Evolutionary conservation across 2,329 filamentous ascomycete genomes (phyloP), one percentile per base, ranked within the genome.

Genomic region (Plectosphaerella cucumerina): DNA sequence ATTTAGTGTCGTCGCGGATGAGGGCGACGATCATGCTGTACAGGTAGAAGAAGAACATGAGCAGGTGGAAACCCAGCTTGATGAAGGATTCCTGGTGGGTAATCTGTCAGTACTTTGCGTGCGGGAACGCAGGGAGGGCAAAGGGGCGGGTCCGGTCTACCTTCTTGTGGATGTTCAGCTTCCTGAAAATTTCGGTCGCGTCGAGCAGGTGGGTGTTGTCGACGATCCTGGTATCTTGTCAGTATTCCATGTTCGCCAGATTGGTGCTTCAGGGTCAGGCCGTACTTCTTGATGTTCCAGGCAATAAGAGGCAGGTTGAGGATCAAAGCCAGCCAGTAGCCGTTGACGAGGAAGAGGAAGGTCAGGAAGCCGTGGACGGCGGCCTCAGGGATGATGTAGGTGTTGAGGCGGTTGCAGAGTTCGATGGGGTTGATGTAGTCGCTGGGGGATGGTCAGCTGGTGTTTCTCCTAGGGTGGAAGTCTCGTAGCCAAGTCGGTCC

Each of bases 11-110:
- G 72, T 97, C 94, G 66, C 88, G 86, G 78, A 99, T 99, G 57
- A 99, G 82, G 59, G 94, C 93, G 58, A 97, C 93, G 62, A 94
- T 94, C 89, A 94, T 95, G 86, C 89, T 95, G 83, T 96, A 96
- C 51, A 99, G 87, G 77, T 99, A 99, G 84, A 97, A 99, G 85
- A 99, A 99, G 84, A 99, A 99, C 91, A 99, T 97, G 75, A 99
- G 72, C 54, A 99, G 80, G 73, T 99, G 94, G 81, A 99, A 99
- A 51, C 93, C 94, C 42, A 99, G 89, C 78, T 99, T 99, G 77
- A 94, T 86, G 72, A 99, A 99, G 1, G 94, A 97, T 84, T 99
- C 94, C 92, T 96, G 51, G 65, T 50, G n/a, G 57, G 54, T 6
- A 15, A 22, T 9, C n/a, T 12, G 37, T 39, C n/a, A 17, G 15